phyloP scores from a whole-genome alignment of 306 rosid species.

The Carpinus fangiana region DNA sequence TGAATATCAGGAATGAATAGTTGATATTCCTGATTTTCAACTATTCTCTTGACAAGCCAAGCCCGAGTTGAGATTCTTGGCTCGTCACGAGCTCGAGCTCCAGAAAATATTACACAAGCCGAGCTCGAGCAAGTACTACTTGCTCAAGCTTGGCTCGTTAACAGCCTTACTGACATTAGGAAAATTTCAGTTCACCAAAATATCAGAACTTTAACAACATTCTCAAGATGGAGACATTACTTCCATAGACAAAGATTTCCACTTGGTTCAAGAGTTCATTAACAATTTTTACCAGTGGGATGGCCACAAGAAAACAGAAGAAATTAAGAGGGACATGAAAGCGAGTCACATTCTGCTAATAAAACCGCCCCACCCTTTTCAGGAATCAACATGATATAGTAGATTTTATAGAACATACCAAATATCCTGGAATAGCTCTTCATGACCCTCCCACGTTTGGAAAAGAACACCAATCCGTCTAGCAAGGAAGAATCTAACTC shows the following conservation, averaged over 20 bases:
- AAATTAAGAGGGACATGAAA: neutral
- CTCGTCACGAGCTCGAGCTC: too few species aligned
- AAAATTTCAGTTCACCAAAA: neutral
- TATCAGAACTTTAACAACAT: neutral
- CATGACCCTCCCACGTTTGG: conserved; percentile 95
- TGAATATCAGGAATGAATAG: too few species aligned
- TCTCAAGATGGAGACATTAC: neutral
- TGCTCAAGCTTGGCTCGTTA: too few species aligned
- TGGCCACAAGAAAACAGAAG: neutral
- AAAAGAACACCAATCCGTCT: conserved; percentile 79
- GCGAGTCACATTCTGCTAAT: neutral
- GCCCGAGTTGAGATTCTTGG: too few species aligned
- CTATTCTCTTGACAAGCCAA: too few species aligned
- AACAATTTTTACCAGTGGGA: neutral
- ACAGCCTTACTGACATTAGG: neutral
- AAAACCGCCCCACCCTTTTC: neutral
- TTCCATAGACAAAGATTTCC: neutral
- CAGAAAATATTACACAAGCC: too few species aligned
- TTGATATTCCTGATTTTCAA: too few species aligned
- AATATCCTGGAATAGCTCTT: conserved; percentile 84
- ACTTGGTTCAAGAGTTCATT: neutral
- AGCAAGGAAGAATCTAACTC: conserved; percentile 78
- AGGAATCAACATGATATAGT: neutral
- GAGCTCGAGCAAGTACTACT: too few species aligned
- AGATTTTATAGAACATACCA: conserved; percentile 50